These are phyloP conservation scores for Asparagopsis taxiformis DNA, from an alignment of 31 red algal species.

Conservation along the genomic window DNA sequence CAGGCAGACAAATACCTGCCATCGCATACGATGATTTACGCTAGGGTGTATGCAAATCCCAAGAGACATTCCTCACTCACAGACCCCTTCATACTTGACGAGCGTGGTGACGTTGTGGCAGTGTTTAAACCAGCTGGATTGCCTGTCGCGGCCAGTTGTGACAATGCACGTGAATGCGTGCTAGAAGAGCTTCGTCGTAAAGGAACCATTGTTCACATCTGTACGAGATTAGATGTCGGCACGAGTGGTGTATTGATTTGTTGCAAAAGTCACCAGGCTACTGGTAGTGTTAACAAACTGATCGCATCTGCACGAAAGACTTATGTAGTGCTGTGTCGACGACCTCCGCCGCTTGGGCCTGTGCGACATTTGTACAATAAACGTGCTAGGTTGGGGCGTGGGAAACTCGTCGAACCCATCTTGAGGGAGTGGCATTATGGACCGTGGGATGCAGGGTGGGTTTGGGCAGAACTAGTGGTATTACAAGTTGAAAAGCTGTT, in stretches of 20 bases:
- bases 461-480: background rate
- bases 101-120: slow-evolving; percentile 4
- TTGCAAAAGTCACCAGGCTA: background rate
- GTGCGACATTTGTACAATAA: slow-evolving; percentile 44
- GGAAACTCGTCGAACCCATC: slow-evolving; percentile 2
- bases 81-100: slow-evolving; percentile 8
- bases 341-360: background rate
- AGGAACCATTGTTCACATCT: slow-evolving; percentile 6
- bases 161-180: slow-evolving; percentile 29
- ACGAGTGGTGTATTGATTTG: slow-evolving; percentile 47
- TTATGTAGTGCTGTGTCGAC: slow-evolving; percentile 23
- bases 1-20: background rate
- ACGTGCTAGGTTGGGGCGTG: slow-evolving; percentile 9
- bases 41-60: slow-evolving; percentile 33
- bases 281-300: background rate
- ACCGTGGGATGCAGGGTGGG: slow-evolving; percentile 8
- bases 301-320: slow-evolving; percentile 3
- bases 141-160: slow-evolving; percentile 19
- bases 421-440: background rate
- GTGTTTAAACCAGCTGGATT: slow-evolving; percentile 43
- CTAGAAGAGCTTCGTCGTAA: slow-evolving; percentile 6
- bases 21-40: slow-evolving; percentile 18
- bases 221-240: slow-evolving; percentile 45
- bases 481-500: background rate
- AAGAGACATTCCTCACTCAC: slow-evolving; percentile 12